These are phyloP conservation scores for Tolypocladium album DNA, from an alignment of 2,329 filamentous ascomycete genomes.

Conservation along the genomic window DNA sequence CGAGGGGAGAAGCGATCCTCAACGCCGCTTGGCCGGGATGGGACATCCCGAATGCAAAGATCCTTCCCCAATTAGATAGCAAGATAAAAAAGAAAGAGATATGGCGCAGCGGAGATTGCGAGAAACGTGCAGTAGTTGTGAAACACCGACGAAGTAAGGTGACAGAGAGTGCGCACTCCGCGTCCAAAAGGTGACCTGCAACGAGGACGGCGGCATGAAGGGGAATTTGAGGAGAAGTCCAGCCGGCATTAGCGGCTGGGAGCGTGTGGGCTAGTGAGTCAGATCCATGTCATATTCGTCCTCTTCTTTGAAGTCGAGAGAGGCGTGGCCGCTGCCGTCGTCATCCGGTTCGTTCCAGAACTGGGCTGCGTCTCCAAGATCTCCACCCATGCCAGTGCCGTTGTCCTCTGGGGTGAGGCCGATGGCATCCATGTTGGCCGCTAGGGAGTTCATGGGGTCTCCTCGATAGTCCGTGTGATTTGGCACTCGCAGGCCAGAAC, in stretches of 20 bases:
- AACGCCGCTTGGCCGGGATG: slow-evolving; percentile 3
- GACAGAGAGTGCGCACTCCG: neutral
- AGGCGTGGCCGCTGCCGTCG: slow-evolving; percentile 55
- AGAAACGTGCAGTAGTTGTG: neutral
- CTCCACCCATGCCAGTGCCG: slow-evolving; percentile 26
- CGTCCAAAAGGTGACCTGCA: neutral
- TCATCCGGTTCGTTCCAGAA: slow-evolving; percentile 63
- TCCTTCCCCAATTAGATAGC: neutral
- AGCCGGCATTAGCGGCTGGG: neutral
- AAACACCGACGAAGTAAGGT: neutral
- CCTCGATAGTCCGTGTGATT: slow-evolving; percentile 88
- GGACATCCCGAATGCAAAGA: slow-evolving; percentile 1
- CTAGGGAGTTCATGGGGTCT: slow-evolving; percentile 50
- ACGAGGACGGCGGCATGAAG: neutral
- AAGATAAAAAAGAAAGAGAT: neutral
- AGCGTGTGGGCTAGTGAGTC: slow-evolving; percentile 20
- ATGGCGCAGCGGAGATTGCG: neutral
- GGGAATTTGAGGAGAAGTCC: neutral
- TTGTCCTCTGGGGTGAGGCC: slow-evolving; percentile 29
- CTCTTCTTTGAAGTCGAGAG: slow-evolving; percentile 80
- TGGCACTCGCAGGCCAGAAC: slow-evolving; percentile 80
- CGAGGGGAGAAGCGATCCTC: slow-evolving; percentile 2
- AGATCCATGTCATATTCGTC: slow-evolving; percentile 86
- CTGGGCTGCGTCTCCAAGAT: slow-evolving; percentile 39
- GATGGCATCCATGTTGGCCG: slow-evolving; percentile 23